Conservation (phyloP, 2,329 filamentous ascomycete species). For the Leptosphaerulina australis region DNA sequence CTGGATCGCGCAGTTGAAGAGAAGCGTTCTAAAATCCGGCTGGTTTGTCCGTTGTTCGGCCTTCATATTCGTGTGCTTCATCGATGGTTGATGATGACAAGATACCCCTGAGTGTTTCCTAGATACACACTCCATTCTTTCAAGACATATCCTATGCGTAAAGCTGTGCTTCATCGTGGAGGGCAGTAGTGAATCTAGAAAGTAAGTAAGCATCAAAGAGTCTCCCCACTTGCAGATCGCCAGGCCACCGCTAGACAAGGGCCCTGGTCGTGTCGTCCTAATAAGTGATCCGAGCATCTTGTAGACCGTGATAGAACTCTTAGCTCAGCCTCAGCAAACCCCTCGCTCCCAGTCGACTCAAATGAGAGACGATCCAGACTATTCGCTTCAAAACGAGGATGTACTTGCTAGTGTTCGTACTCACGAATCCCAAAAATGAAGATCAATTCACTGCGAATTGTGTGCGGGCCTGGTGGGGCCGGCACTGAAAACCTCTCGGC, state of each 20-base stretch:
- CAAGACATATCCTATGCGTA: neutral
- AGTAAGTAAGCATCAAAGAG: conserved; percentile 2
- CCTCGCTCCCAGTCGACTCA: neutral
- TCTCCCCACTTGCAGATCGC: conserved; percentile 11
- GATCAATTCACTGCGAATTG: conserved; percentile 1
- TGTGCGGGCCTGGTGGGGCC: conserved; percentile 13
- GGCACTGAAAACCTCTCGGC: conserved; percentile 11
- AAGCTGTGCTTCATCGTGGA: conserved; percentile 10
- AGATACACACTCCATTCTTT: neutral
- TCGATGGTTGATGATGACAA: conserved; percentile 8
- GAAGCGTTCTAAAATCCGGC: conserved; percentile 5
- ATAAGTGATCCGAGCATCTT: conserved; percentile 3
- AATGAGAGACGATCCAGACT: conserved; percentile 1
- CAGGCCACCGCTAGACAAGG: conserved; percentile 17
- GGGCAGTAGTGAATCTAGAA: conserved; percentile 2
- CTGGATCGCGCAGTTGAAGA: conserved; percentile 15
- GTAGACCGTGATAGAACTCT: conserved; percentile 1
- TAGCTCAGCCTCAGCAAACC: conserved; percentile 12
- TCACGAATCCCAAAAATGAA: neutral
- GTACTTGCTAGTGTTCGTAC: neutral
- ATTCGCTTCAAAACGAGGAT: neutral
- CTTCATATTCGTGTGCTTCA: conserved; percentile 10
- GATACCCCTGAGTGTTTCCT: neutral
- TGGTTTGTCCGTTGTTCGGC: conserved; percentile 6
- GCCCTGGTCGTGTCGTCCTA: neutral